phyloP scores from a whole-genome alignment of 371 early-diverging fungal genomes.

The Apophysomyces ossiformis region DNA sequence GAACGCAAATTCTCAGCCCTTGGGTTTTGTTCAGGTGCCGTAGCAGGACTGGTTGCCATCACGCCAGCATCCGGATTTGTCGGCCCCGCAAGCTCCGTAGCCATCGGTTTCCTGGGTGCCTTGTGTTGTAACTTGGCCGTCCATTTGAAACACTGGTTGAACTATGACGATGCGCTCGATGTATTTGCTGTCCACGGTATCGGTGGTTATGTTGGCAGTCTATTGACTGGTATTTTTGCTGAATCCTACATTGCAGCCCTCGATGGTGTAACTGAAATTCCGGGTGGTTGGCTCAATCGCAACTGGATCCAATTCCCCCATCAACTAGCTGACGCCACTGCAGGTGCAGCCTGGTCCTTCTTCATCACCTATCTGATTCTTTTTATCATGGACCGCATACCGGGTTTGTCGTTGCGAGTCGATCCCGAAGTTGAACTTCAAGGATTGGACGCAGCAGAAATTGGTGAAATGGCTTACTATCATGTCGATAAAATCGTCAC shows the following conservation, averaged over 20 bases:
- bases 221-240: constrained; percentile 92
- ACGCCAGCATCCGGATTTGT: constrained; percentile 93
- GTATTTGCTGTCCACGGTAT: constrained; percentile 90
- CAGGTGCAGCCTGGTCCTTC: constrained; percentile 84
- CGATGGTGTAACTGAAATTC: constrained; percentile 69
- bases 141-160: constrained; percentile 76
- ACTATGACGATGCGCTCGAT: constrained; percentile 89
- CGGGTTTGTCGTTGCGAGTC: constrained; percentile 77
- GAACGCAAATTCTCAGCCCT: constrained; percentile 83
- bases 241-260: constrained; percentile 72
- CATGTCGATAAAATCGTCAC: constrained; percentile 52
- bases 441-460: constrained; percentile 80
- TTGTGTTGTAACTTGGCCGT: constrained; percentile 78
- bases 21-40: constrained; percentile 92
- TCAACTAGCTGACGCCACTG: constrained; percentile 80
- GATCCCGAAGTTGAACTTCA: constrained; percentile 69
- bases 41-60: constrained; percentile 92
- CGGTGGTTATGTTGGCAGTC: constrained; percentile 82
- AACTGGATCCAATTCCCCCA: constrained; percentile 80
- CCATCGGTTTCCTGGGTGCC: constrained; percentile 80
- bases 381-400: constrained; percentile 79
- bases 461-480: constrained; percentile 78
- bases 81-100: constrained; percentile 79
- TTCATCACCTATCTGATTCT: constrained; percentile 74
- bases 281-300: constrained; percentile 87